Conservation (phyloP, 2,329 filamentous ascomycete species). For the Hymenoscyphus infarciens region DNA sequence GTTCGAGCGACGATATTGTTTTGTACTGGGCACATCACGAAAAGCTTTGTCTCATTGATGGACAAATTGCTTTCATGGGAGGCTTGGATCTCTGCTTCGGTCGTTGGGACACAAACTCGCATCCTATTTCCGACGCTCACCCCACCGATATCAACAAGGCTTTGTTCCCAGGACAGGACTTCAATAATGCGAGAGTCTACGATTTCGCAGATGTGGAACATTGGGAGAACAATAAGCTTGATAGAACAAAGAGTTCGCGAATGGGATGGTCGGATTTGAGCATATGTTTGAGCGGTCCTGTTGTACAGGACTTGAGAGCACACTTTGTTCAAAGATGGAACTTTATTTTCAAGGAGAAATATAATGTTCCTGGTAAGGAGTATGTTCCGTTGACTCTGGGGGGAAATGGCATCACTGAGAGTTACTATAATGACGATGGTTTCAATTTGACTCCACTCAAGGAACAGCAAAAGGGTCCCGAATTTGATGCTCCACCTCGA, state of each 20-base stretch:
- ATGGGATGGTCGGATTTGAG: conserved; percentile 94
- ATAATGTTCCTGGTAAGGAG: conserved; percentile 47
- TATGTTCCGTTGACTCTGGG: conserved; percentile 37
- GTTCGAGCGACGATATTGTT: conserved; percentile 74
- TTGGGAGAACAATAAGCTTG: conserved; percentile 83
- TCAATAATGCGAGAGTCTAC: conserved; percentile 82
- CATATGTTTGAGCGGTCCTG: conserved; percentile 69
- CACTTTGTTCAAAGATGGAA: conserved; percentile 92
- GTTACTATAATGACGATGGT: conserved; percentile 29
- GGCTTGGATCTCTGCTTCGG: conserved; percentile 86
- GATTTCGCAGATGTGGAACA: conserved; percentile 74
- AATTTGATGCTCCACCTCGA: not conserved
- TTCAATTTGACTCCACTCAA: conserved; percentile 16
- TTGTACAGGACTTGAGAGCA: conserved; percentile 68
- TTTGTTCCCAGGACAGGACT: conserved; percentile 86
- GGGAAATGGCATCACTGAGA: conserved; percentile 22
- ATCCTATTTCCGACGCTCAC: conserved; percentile 73
- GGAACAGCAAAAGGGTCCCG: not conserved
- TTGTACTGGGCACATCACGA: conserved; percentile 94
- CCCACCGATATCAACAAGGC: conserved; percentile 71
- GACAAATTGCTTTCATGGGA: conserved; percentile 82
- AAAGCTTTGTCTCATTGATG: conserved; percentile 81
- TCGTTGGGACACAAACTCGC: conserved; percentile 83
- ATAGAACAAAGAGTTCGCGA: conserved; percentile 71
- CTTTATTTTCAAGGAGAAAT: conserved; percentile 83